phyloP scores from a whole-genome alignment of 2,329 filamentous ascomycete species.

The Eutypella sp. region DNA sequence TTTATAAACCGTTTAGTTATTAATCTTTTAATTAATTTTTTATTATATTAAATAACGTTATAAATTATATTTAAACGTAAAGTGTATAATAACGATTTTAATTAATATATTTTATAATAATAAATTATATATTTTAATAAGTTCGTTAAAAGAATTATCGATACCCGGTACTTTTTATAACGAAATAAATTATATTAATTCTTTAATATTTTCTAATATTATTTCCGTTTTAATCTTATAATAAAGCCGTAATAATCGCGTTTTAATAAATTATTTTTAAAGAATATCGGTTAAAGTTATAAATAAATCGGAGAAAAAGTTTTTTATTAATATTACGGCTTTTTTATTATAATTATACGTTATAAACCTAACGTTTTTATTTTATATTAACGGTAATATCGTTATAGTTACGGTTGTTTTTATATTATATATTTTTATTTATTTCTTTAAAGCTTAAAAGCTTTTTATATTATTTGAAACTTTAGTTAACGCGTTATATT shows the following conservation, averaged over 20 bases:
- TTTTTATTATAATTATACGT: neutral
- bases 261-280: neutral
- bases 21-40: neutral
- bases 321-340: neutral
- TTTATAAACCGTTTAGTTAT: neutral
- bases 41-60: neutral
- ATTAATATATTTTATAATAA: neutral
- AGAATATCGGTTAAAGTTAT: neutral
- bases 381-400: neutral
- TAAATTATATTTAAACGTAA: neutral
- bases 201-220: neutral
- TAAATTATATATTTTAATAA: neutral
- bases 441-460: neutral
- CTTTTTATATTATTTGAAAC: neutral
- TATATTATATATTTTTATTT: neutral
- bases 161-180: neutral
- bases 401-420: neutral
- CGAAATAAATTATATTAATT: neutral
- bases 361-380: neutral
- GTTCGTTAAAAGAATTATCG: neutral
- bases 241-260: neutral
- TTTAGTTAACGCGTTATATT: neutral
- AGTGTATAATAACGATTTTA: neutral
- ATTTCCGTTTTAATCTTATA: neutral
- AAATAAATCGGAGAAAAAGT: neutral